Evolutionary conservation across 192 early-diverging fungal genomes (phyloP).

Genomic region (Obelidium mucronatum): DNA sequence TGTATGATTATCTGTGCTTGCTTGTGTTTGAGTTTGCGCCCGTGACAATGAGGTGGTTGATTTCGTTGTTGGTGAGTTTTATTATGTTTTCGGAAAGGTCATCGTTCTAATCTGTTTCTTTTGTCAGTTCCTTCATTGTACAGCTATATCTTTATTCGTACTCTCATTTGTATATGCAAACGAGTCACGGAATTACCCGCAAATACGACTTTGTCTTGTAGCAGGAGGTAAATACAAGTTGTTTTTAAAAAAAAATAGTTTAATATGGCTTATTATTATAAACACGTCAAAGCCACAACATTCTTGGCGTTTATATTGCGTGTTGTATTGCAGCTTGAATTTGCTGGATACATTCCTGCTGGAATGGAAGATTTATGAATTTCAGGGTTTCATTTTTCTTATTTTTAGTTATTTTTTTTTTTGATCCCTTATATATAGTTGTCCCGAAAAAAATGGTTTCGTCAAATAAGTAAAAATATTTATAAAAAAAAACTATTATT

Average conservation of each 20-base stretch:
- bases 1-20: conserved; percentile 26
- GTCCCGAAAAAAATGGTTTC: too few relatives aligned
- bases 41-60: conserved; percentile 25
- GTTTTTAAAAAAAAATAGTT: too few relatives aligned
- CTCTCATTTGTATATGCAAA: conserved; percentile 37
- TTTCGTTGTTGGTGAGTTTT: conserved; percentile 23
- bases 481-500: too few relatives aligned
- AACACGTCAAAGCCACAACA: conserved; percentile 1
- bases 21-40: conserved; percentile 6
- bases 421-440: too few relatives aligned
- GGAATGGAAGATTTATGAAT: conserved; percentile 21
- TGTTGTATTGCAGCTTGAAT: conserved; percentile 22
- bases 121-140: conserved; percentile 22
- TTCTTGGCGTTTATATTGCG: conserved; percentile 23
- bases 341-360: conserved; percentile 1
- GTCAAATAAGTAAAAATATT: too few relatives aligned
- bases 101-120: not conserved
- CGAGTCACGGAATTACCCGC: conserved; percentile 16
- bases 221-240: conserved; percentile 15
- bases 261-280: not conserved
- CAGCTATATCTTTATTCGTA: conserved; percentile 27
- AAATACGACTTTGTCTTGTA: not conserved
- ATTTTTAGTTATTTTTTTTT: too few relatives aligned
- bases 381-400: too few relatives aligned
- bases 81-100: not conserved